Conservation (phyloP, 768 basidiomycete species). For the Polyporus arcularius region DNA sequence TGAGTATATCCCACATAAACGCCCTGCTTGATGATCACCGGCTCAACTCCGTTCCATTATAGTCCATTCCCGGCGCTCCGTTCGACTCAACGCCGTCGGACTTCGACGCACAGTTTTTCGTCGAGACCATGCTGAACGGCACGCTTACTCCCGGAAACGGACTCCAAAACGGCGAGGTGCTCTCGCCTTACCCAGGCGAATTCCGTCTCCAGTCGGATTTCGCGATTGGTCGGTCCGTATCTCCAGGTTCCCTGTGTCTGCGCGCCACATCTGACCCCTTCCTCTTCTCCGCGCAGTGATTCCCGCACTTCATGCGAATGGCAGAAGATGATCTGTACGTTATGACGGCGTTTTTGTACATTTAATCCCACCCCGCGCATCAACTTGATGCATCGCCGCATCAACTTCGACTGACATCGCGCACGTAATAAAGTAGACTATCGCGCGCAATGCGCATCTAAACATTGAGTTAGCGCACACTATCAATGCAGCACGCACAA, state of each 20-base stretch:
- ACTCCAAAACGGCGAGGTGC: neutral
- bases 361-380: too few relatives aligned
- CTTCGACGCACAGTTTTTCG: slow-evolving; percentile 15
- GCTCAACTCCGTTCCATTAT: neutral
- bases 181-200: slow-evolving; percentile 9
- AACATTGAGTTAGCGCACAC: too few relatives aligned
- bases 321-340: slow-evolving; percentile 7
- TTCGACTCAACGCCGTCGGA: slow-evolving; percentile 8
- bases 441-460: too few relatives aligned
- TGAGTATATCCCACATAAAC: slow-evolving; percentile 4
- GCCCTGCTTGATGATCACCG: neutral
- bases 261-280: neutral
- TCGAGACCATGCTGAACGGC: slow-evolving; percentile 15
- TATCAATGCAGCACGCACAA: too few relatives aligned
- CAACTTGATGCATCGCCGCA: too few relatives aligned
- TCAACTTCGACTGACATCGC: too few relatives aligned
- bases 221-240: slow-evolving; percentile 1
- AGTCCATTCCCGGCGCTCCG: slow-evolving; percentile 1
- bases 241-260: too few relatives aligned
- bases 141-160: slow-evolving; percentile 2
- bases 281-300: neutral
- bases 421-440: too few relatives aligned
- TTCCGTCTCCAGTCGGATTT: slow-evolving; percentile 7
- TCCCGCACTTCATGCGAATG: slow-evolving; percentile 7
- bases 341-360: too few relatives aligned